Evolutionary conservation across 2,329 filamentous ascomycete genomes (phyloP).

Genomic region (Dryadomyces sulphureus): DNA sequence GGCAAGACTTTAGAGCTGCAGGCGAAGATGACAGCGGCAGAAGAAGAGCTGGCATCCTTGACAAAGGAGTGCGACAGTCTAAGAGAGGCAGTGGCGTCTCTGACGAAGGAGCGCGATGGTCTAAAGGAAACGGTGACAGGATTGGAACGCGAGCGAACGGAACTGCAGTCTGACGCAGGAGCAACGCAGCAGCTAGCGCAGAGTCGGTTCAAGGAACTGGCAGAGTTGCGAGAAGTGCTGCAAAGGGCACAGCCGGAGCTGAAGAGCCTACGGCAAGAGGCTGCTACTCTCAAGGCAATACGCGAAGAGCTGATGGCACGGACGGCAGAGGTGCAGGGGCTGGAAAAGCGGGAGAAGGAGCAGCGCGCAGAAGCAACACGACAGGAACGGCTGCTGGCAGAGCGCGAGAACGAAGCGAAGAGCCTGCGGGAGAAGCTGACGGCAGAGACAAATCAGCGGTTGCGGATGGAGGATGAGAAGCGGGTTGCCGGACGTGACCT

Average conservation of each 20-base stretch:
- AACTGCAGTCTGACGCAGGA: conserved; percentile 67
- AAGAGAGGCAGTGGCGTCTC: conserved; percentile 29
- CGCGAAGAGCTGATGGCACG: conserved; percentile 57
- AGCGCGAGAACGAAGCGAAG: conserved; percentile 67
- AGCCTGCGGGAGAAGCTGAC: conserved; percentile 63
- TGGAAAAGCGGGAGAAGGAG: conserved; percentile 74
- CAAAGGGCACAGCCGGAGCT: conserved; percentile 81
- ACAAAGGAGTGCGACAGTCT: conserved; percentile 47
- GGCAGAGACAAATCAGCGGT: conserved; percentile 55
- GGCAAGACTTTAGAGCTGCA: conserved; percentile 53
- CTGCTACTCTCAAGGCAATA: conserved; percentile 54
- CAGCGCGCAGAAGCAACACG: conserved; percentile 58
- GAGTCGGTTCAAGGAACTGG: conserved; percentile 74
- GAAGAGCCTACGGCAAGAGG: conserved; percentile 62
- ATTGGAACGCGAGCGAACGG: conserved; percentile 31
- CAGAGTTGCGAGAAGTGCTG: conserved; percentile 62
- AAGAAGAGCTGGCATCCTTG: conserved; percentile 52
- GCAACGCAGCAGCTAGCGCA: conserved; percentile 79
- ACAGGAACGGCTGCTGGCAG: conserved; percentile 53
- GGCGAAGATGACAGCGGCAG: conserved; percentile 36
- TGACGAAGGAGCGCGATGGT: conserved; percentile 45
- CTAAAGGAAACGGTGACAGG: conserved; percentile 42
- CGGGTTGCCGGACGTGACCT: conserved; percentile 62
- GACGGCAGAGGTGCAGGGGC: conserved; percentile 48
- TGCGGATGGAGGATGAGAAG: conserved; percentile 67